A percentile compares a stretch with the other conserved stretches of the same genome.
phyloP scores from a whole-genome alignment of 2,329 filamentous ascomycete species.

The Fonsecaea nubica region DNA sequence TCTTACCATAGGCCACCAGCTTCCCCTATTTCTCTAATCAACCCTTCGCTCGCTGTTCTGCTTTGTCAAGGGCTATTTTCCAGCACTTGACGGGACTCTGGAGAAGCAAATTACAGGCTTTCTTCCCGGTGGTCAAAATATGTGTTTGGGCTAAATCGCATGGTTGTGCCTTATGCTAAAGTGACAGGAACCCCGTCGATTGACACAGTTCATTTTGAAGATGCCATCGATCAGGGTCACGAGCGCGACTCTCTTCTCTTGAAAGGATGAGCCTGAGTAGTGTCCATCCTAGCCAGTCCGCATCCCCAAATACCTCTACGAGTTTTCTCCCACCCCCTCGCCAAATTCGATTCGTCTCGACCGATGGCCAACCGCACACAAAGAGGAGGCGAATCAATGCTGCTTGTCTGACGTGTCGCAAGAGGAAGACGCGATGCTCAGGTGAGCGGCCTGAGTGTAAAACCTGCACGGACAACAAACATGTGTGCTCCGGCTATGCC shows the following conservation, averaged over 20 bases:
- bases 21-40: neutral
- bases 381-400: slow-evolving; percentile 80
- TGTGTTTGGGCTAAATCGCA: neutral
- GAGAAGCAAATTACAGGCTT: neutral
- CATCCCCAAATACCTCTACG: slow-evolving; percentile 6
- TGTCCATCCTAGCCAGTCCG: slow-evolving; percentile 11
- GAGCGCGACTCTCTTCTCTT: slow-evolving; percentile 12
- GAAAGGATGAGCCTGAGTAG: slow-evolving; percentile 30
- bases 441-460: slow-evolving; percentile 75
- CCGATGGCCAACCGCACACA: slow-evolving; percentile 78
- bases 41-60: neutral
- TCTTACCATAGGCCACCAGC: neutral
- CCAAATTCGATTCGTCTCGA: slow-evolving; percentile 79
- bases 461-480: slow-evolving; percentile 74
- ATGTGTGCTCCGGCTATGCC: slow-evolving; percentile 71
- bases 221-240: slow-evolving; percentile 19
- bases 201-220: slow-evolving; percentile 2
- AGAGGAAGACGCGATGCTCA: slow-evolving; percentile 76
- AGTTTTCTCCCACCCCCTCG: slow-evolving; percentile 40
- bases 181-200: neutral
- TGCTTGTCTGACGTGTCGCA: slow-evolving; percentile 76
- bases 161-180: neutral
- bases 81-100: neutral
- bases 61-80: neutral
- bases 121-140: neutral